Evolutionary conservation across 139 green algal species (phyloP), one percentile per base, ranked within the genome.

Genomic region (Eudorina sp.): DNA sequence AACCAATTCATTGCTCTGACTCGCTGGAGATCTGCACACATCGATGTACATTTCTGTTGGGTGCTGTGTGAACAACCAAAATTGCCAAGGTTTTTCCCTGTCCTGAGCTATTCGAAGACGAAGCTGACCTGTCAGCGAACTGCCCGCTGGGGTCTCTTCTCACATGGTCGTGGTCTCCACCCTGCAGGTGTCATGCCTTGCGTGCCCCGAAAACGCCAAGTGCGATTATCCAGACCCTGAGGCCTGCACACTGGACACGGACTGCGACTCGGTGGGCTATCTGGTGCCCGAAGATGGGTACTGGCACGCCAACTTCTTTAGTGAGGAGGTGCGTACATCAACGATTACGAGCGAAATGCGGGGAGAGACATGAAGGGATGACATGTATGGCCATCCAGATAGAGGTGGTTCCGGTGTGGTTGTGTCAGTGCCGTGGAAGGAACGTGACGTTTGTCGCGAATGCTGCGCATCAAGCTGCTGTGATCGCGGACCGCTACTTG

Each of bases 251-350:
- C 25, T 1, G 23, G 64, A 38, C 14, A 53, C 46, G 23, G 36
- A 45, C 19, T 77, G 60, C 60, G 60, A 78, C 45, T 31, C 64
- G 5, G 1, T 53, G 0, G 81, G 81, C 14, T 87, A 41, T 64
- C 38, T 87, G 60, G 81, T 87, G 43, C 62, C 64, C 18, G 8
- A 87, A 31, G 64, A 78, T 31, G 81, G 81, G 7, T 87, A 79
- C 45, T 87, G 81, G 81, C 81, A 87, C 43, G 40, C 21, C 43
- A 87, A 41, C 66, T 78, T 87, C 81, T 87, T 79, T 64, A 87
- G 81, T 53, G 64, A 87, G 43, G 45, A 85, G 78, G 78, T 74
- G 13, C 48, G 48, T 55, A 21, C 48, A 55, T 9, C 13, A 55
- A 21, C 48, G 9, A 55, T 21, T 13, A 13, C 13, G 48, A 9